Base-by-base conservation (phyloP, 768 basidiomycete genomes). In the Trametes villosa region DNA sequence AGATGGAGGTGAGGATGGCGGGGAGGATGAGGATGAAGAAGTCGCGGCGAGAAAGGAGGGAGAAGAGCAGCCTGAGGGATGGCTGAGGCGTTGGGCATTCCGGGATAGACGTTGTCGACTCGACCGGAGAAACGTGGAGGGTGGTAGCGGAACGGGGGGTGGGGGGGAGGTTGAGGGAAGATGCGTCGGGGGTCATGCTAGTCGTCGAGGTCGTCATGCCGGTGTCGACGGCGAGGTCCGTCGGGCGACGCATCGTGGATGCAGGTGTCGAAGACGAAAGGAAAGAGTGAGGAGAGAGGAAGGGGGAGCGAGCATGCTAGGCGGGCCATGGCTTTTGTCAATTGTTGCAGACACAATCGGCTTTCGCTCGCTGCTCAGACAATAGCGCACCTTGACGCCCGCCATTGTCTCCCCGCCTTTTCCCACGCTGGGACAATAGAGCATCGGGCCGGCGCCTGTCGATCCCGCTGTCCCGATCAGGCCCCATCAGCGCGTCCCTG, bases 31-130 rank as follows among this genome's bases (percentile, higher is more conserved):
- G 78, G 27, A 79, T 60, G 53, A 86, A 70, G 67, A 81, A 69
- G 64, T 91, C 86, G 50, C 81, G 78, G 12, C 78, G 76, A 1
- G 86, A 77, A 63, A 88, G 77, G 67, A 87, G 81, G 11, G 85
- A 83, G 70, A 91, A 93, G 54, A 94, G 82, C 7, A 88, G 79
- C 42, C 79, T 76, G 63, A 90, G 77, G 1, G 85, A 83, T 0
- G 89, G 87, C 56, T 76, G 76, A 22, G 71, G 73, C 50, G 69
- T 53, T 12, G 71, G 59, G 42, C 65, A 64, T 31, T 65, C 55
- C 12, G 69, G 67, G 48, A 70, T 58, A 57, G 70, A 67, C 53
- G 63, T 57, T 40, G 67, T 63, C 20, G 71, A 49, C 15, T 62
- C 65, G 40, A 51, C 50, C 42, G 59, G 53, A 59, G 68, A 67